Evolutionary conservation across 805 yeast genomes (phyloP).

Genomic region (Phaffomyces opuntiae): DNA sequence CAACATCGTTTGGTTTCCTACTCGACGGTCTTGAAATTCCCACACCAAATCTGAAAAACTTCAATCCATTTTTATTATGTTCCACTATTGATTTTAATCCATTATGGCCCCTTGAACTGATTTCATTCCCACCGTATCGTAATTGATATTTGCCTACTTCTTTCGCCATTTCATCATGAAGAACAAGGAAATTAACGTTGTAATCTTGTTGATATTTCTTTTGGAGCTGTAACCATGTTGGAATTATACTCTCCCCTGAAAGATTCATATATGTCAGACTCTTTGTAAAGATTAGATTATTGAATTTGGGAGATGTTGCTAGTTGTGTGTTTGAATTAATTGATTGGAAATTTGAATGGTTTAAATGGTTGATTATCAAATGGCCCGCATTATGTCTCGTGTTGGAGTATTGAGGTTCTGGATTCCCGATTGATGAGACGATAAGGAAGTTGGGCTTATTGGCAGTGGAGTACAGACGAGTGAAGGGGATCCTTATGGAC

Average conservation of each 20-base stretch:
- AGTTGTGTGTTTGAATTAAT: slow-evolving; percentile 1
- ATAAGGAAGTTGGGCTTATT: slow-evolving; percentile 19
- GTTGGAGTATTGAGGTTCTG: slow-evolving; percentile 49
- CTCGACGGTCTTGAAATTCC: slow-evolving; percentile 69
- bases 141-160: slow-evolving; percentile 60
- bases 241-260: slow-evolving; percentile 52
- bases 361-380: slow-evolving; percentile 34
- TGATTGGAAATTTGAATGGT: slow-evolving; percentile 5
- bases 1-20: slow-evolving; percentile 36
- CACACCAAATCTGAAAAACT: slow-evolving; percentile 58
- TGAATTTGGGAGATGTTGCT: slow-evolving; percentile 5
- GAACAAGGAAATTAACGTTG: slow-evolving; percentile 42
- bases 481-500: neutral
- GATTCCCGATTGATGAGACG: slow-evolving; percentile 68
- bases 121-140: slow-evolving; percentile 40
- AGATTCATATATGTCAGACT: slow-evolving; percentile 61
- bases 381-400: slow-evolving; percentile 84
- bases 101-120: slow-evolving; percentile 76
- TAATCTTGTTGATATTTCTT: slow-evolving; percentile 17
- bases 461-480: neutral
- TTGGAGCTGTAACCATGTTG: slow-evolving; percentile 37
- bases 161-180: slow-evolving; percentile 76
- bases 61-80: slow-evolving; percentile 5
- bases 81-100: slow-evolving; percentile 59
- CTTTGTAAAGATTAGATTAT: slow-evolving; percentile 40